Evolutionary conservation across 1,139 yeast species (phyloP).

Genomic region (Kodamaea derodonti): DNA sequence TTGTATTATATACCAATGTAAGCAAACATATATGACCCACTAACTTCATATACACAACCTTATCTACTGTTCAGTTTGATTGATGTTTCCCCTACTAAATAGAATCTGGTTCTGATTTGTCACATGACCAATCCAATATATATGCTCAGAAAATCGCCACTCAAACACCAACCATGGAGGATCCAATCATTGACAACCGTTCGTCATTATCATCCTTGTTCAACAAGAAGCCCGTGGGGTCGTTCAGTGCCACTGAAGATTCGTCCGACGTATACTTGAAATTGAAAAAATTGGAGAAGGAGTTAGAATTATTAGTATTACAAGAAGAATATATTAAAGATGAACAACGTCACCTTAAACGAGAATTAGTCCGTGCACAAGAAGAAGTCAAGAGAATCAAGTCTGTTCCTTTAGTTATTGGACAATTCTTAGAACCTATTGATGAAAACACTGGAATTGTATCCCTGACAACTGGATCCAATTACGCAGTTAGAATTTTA

Average conservation of each 20-base stretch:
- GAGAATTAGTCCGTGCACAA: constrained; percentile 94
- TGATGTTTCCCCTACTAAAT: too few species aligned
- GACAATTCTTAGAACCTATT: constrained; percentile 96
- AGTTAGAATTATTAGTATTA: constrained; percentile 72
- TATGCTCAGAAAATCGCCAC: constrained; percentile 15
- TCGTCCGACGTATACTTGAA: constrained; percentile 71
- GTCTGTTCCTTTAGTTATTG: constrained; percentile 96
- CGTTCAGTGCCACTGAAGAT: constrained; percentile 20
- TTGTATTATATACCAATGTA: too few species aligned
- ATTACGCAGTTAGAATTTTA: constrained; percentile 90
- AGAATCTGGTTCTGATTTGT: too few species aligned
- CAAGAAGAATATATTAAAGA: constrained; percentile 98
- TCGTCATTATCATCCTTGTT: constrained; percentile 11
- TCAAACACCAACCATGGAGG: constrained; percentile 16
- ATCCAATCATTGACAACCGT: constrained; percentile 20
- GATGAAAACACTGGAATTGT: constrained; percentile 97
- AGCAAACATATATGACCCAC: too few species aligned
- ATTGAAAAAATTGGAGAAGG: constrained; percentile 84
- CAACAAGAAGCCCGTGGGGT: constrained; percentile 13
- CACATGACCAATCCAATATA: too few species aligned
- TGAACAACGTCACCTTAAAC: constrained; percentile 92
- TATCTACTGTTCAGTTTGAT: too few species aligned
- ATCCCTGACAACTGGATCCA: constrained; percentile 95
- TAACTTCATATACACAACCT: too few species aligned
- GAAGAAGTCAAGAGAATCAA: constrained; percentile 97